A percentile compares a stretch with the other conserved stretches of the same genome.
Evolutionary conservation across 306 rosid genomes (phyloP).

Genomic region (Mimosa bimucronata): DNA sequence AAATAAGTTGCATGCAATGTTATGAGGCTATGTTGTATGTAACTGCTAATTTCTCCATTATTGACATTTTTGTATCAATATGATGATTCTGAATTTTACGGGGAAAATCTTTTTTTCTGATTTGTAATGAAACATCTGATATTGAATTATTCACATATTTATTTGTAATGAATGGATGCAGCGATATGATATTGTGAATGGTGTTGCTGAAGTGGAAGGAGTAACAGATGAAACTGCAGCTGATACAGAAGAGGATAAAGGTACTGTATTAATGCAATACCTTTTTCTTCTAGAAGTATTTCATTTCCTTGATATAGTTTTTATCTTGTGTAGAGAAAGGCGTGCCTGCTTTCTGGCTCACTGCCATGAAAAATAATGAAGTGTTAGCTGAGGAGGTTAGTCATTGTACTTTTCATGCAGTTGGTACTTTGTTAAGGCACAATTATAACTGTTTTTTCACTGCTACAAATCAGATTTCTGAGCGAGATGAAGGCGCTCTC

Average conservation of each 20-base stretch:
- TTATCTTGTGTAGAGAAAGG: slow-evolving; percentile 66
- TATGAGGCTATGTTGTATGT: not conserved
- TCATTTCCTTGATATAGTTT: slow-evolving; percentile 5
- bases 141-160: not conserved
- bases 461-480: slow-evolving; percentile 59
- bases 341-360: slow-evolving; percentile 89
- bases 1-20: not conserved
- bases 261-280: slow-evolving; percentile 31
- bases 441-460: not conserved
- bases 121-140: not conserved
- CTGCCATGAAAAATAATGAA: slow-evolving; percentile 88
- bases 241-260: slow-evolving; percentile 56
- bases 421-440: not conserved
- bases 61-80: not conserved
- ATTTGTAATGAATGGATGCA: slow-evolving; percentile 38
- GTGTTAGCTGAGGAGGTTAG: slow-evolving; percentile 91
- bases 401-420: not conserved
- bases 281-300: not conserved
- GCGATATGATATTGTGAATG: slow-evolving; percentile 81
- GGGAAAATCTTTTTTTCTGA: not conserved
- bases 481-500: slow-evolving; percentile 95
- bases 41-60: not conserved
- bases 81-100: not conserved
- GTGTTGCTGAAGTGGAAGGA: slow-evolving; percentile 74
- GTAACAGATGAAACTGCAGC: slow-evolving; percentile 44